Percentiles rank a stretch among this genome's conserved stretches.
These are phyloP conservation scores for Mycena rebaudengoi DNA, from an alignment of 768 basidiomycete species.

Conservation along the genomic window DNA sequence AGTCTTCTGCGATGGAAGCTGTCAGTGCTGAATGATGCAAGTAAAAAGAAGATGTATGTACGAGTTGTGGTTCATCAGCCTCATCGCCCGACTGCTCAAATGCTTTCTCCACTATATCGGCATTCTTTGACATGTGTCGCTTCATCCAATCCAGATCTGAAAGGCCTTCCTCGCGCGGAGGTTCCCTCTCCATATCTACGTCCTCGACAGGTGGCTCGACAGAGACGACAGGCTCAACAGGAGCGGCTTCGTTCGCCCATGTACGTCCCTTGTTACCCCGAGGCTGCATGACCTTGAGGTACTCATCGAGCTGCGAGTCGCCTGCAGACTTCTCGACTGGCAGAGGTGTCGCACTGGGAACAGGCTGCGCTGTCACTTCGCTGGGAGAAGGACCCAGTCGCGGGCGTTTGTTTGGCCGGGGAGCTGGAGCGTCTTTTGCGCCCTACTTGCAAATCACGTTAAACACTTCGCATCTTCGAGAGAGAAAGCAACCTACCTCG, in stretches of 20 bases:
- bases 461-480: conserved; percentile 7
- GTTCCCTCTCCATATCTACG: conserved; percentile 30
- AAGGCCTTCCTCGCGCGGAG: conserved; percentile 46
- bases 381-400: conserved; percentile 49
- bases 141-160: conserved; percentile 84
- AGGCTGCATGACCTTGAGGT: conserved; percentile 79
- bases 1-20: neutral
- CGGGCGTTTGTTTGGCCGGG: conserved; percentile 76
- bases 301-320: conserved; percentile 66
- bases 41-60: conserved; percentile 1
- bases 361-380: conserved; percentile 21
- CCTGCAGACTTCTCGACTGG: conserved; percentile 34
- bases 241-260: conserved; percentile 64
- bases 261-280: conserved; percentile 63
- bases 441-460: conserved; percentile 53
- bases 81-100: conserved; percentile 75
- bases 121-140: conserved; percentile 61
- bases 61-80: conserved; percentile 31
- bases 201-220: conserved; percentile 20
- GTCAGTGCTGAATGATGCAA: neutral
- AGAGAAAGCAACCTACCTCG: conserved; percentile 62
- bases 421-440: conserved; percentile 70
- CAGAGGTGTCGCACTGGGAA: conserved; percentile 21
- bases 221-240: conserved; percentile 4
- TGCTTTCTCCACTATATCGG: conserved; percentile 53